phyloP scores from a whole-genome alignment of 495 filamentous ascomycete genomes.

The Penicillium pulvis region DNA sequence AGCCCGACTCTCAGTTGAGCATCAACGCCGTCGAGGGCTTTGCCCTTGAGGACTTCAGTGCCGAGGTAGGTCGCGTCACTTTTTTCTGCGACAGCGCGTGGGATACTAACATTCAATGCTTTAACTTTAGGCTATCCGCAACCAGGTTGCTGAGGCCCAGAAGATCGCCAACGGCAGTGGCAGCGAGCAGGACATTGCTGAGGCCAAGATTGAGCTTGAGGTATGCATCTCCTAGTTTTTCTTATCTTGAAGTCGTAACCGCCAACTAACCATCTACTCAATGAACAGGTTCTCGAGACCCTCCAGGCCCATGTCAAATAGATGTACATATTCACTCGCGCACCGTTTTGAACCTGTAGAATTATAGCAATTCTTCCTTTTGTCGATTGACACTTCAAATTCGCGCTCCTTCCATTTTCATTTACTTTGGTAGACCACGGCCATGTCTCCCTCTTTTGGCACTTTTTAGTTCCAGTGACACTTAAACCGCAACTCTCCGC shows the following conservation, averaged over 20 bases:
- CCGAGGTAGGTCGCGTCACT: slow-evolving; percentile 57
- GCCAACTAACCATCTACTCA: slow-evolving; percentile 18
- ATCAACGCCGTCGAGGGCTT: slow-evolving; percentile 98
- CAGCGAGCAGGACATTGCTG: slow-evolving; percentile 96
- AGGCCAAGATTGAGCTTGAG: slow-evolving; percentile 98
- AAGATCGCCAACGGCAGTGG: slow-evolving; percentile 89
- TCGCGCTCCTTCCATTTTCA: slow-evolving; percentile 14
- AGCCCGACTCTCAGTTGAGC: slow-evolving; percentile 91
- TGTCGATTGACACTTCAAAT: slow-evolving; percentile 14
- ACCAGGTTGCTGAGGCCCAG: slow-evolving; percentile 84
- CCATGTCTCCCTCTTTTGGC: slow-evolving; percentile 10
- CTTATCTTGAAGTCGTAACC: background rate
- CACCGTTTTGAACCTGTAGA: slow-evolving; percentile 43
- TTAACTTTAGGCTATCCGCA: slow-evolving; percentile 36
- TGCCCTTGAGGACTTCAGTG: slow-evolving; percentile 92
- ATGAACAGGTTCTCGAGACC: slow-evolving; percentile 65
- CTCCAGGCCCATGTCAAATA: slow-evolving; percentile 78
- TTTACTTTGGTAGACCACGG: slow-evolving; percentile 16
- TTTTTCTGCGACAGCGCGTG: slow-evolving; percentile 8
- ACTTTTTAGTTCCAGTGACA: background rate
- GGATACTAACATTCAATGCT: slow-evolving; percentile 15
- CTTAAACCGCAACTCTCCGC: background rate
- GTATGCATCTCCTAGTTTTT: slow-evolving; percentile 50
- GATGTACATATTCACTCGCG: slow-evolving; percentile 51
- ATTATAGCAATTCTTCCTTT: slow-evolving; percentile 43